Conservation (phyloP, 345 rosid species). For the Citrus sp. region DNA sequence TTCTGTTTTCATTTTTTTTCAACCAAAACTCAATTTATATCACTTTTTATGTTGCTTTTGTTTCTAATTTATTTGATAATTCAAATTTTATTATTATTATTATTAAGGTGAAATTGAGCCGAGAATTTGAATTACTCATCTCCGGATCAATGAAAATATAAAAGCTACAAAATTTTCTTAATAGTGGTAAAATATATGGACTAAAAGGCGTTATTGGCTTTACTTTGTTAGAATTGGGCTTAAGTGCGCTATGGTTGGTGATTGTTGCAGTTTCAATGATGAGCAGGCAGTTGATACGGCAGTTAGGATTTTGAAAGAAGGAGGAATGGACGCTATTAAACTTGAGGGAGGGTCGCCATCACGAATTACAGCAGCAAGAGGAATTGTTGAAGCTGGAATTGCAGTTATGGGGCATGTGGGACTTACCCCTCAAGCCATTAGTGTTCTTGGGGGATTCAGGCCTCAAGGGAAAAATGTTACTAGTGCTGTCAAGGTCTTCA, state of each 20-base stretch:
- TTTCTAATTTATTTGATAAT: neutral
- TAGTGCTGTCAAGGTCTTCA: conserved; percentile 75
- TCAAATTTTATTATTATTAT: too few relatives aligned
- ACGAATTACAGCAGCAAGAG: conserved; percentile 75
- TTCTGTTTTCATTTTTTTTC: too few relatives aligned
- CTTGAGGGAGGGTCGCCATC: conserved; percentile 87
- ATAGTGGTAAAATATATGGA: neutral
- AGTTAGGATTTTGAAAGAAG: conserved; percentile 74
- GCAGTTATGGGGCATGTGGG: conserved; percentile 98
- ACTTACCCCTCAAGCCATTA: conserved; percentile 92
- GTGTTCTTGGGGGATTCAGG: conserved; percentile 95
- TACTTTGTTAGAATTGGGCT: neutral
- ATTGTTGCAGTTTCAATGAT: conserved; percentile 29
- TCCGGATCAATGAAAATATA: neutral
- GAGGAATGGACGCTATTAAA: conserved; percentile 93
- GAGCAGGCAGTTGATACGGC: conserved; percentile 88
- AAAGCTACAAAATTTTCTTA: neutral
- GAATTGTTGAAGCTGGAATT: conserved; percentile 90
- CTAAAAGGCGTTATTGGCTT: neutral
- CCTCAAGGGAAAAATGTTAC: conserved; percentile 82
- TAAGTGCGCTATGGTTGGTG: conserved; percentile 19
- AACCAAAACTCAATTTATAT: too few relatives aligned
- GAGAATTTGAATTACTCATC: neutral
- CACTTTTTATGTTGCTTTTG: neutral
- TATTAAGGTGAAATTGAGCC: neutral